These are phyloP conservation scores for Ustilaginoidea virens DNA, from an alignment of 2,329 filamentous ascomycete species.

Conservation along the genomic window DNA sequence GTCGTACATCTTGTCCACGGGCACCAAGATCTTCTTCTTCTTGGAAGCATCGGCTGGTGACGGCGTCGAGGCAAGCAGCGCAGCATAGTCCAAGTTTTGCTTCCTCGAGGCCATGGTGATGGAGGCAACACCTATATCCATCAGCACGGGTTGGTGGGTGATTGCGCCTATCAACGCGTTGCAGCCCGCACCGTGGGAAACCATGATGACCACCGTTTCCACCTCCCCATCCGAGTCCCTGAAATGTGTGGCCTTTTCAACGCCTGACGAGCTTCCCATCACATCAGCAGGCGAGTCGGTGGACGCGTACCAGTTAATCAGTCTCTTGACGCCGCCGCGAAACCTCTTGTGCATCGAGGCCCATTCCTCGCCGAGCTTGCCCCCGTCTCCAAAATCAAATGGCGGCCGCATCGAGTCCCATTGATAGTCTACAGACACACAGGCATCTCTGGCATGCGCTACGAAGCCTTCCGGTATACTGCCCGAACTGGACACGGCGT, in stretches of 20 bases:
- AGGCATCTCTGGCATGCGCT: slow-evolving; percentile 76
- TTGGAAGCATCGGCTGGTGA: slow-evolving; percentile 8
- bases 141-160: slow-evolving; percentile 77
- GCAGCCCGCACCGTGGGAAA: slow-evolving; percentile 90
- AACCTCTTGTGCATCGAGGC: slow-evolving; percentile 88
- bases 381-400: slow-evolving; percentile 74
- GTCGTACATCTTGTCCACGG: slow-evolving; percentile 50
- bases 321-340: slow-evolving; percentile 57
- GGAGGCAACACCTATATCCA: slow-evolving; percentile 81
- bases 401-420: slow-evolving; percentile 84
- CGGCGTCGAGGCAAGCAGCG: slow-evolving; percentile 15
- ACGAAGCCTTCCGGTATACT: slow-evolving; percentile 81
- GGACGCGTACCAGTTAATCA: slow-evolving; percentile 70
- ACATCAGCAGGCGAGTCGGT: slow-evolving; percentile 33
- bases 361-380: slow-evolving; percentile 87
- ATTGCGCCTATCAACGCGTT: slow-evolving; percentile 89
- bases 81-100: slow-evolving; percentile 22
- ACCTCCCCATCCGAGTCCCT: slow-evolving; percentile 30
- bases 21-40: slow-evolving; percentile 19
- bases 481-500: slow-evolving; percentile 65
- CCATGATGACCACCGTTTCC: slow-evolving; percentile 69
- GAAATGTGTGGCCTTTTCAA: background rate
- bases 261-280: slow-evolving; percentile 34
- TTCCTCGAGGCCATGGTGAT: slow-evolving; percentile 73
- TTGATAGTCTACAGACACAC: slow-evolving; percentile 75